Evolutionary conservation across 306 rosid species (phyloP), one percentile per base, ranked within the genome.

Genomic region (Cercis canadensis): DNA sequence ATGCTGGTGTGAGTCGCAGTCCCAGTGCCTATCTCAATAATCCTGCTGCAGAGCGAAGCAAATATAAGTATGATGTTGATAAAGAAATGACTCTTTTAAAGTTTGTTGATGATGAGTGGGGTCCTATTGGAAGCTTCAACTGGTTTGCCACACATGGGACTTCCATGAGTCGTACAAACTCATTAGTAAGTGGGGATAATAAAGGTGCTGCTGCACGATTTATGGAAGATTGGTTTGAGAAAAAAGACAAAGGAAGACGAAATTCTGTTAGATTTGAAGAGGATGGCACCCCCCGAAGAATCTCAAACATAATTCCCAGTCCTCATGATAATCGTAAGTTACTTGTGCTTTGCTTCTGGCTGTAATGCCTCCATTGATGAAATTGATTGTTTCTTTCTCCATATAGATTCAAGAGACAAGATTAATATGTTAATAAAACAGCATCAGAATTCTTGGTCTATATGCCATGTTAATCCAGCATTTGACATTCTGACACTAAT

Each of bases 141-240:
- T 93, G 98, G 98, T 90, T 93, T 84, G 93, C 98, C 16, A 93
- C 98, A 73, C 98, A 93, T 70, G 93, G 96, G 77, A 93, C 98
- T 85, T 93, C 98, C 53, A 90, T 93, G 98, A 90, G 98, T 58
- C 93, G 97, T 33, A 82, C 87, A 64, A 93, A 93, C 74, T 68
- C 85, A 15, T 84, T 93, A 63, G 82, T 93, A 58, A 93, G 97
- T 17, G 96, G 98, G 85, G 98, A 93, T 76, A 93, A 93, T 74
- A 93, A 93, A 75, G 98, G 98, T 21, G 94, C 93, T 10, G 98
- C 97, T 68, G 90, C 93, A 59, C 81, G 98, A 18, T 93, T 90
- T 78, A 93, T 93, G 98, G 98, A 93, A 82, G 97, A 93, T 76
- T 93, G 97, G 97, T 88, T 93, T 79, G 94, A 85, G 69, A 79